Evolutionary conservation across 257 asterid genomes (phyloP), one percentile per base, ranked within the genome.

Genomic region (Petunia axillaris): DNA sequence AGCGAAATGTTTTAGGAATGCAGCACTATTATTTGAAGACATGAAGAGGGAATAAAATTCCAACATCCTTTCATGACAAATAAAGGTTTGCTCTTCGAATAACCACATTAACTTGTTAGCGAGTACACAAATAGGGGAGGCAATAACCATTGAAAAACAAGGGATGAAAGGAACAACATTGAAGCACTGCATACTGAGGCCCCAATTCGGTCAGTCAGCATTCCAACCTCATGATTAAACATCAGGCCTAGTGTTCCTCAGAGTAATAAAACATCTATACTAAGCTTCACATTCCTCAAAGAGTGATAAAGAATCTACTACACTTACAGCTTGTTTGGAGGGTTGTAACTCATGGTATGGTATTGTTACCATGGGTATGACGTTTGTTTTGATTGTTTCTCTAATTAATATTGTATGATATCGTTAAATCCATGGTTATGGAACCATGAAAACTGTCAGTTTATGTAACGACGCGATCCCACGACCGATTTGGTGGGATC

Each of bases 11-110:
- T 54, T 70, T 41, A 8, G 60, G 71, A 35, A 63, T 7, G 36
- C 50, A 63, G 57, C 54, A 65, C 1, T 55, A 11, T 35, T 55
- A 13, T 25, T 43, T 2, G 44, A 41, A 44, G 14, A 74, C 1
- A 2, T n/a, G 60, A 57, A 14, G 15, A 10, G 44, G 1, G 39
- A 50, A 39, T 3, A 44, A 50, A 38, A 63, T 9, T 41, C 16
- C 58, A 74, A 73, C 63, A 9, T 60, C 58, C 35, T 25, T 71
- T 71, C 46, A 48, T 48, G 77, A 71, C 60, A 71, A 35, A 71
- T 48, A 71, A 50, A 62, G 43, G 35, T 48, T 35, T 71, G 59
- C 6, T 48, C 48, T 71, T 25, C 77, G 48, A 48, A 43, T 35
- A n/a, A 35, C 35, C 41, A 70, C 10, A 9, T 41, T 60, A 71